Evolutionary conservation across 306 rosid genomes (phyloP).

Genomic region (Quercus rubra): DNA sequence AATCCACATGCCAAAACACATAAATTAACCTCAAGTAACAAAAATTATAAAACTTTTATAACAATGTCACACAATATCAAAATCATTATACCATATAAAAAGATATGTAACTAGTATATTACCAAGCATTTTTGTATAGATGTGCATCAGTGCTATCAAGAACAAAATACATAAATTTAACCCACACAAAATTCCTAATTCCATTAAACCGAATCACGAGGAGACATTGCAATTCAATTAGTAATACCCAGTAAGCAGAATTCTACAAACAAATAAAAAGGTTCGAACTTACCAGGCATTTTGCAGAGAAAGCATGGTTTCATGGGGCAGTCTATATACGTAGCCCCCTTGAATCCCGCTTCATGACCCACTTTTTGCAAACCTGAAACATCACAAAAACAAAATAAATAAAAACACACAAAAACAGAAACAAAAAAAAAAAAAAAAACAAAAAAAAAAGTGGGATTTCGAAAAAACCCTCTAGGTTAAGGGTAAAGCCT

Average conservation of each 20-base stretch:
- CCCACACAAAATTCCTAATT: not conserved
- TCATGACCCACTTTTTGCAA: conserved; percentile 90
- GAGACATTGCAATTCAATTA: not conserved
- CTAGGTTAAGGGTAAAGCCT: not conserved
- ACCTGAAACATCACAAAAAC: conserved; percentile 40
- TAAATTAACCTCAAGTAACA: not conserved
- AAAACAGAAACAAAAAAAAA: not conserved
- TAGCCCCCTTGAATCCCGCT: conserved; percentile 95
- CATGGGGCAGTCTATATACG: conserved; percentile 96
- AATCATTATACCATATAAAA: not conserved
- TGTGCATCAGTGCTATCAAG: not conserved
- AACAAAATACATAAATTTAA: not conserved
- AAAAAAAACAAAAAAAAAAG: too few relatives aligned
- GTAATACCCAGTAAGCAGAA: not conserved
- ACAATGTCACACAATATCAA: not conserved
- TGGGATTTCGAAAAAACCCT: not conserved
- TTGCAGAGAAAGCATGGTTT: conserved; percentile 97
- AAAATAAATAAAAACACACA: not conserved
- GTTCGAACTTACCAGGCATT: conserved; percentile 60
- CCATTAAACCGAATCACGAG: not conserved
- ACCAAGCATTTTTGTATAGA: not conserved
- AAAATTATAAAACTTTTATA: not conserved
- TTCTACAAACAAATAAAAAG: not conserved
- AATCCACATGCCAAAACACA: conserved; percentile 15
- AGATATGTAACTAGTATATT: not conserved